Percentiles rank a stretch among this genome's conserved stretches.
Conservation (phyloP, 2,329 filamentous ascomycete genomes). For the Acephala macrosclerotiorum region DNA sequence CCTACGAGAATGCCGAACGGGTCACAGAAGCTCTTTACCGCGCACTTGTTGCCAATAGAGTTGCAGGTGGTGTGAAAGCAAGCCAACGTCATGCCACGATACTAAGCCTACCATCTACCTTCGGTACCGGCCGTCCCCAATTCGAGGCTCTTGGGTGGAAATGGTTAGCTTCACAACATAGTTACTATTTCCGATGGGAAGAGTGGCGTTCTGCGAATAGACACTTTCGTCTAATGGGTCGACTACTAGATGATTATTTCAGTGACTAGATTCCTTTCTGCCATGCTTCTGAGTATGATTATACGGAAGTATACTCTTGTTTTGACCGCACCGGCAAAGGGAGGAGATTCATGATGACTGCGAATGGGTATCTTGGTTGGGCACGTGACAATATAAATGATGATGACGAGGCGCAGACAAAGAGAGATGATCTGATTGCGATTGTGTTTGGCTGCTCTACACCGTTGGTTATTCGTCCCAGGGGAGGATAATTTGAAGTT, state of each 20-base stretch:
- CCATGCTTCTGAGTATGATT: slow-evolving; percentile 24
- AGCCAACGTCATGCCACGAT: slow-evolving; percentile 12
- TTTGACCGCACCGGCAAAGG: slow-evolving; percentile 17
- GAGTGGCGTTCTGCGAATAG: slow-evolving; percentile 21
- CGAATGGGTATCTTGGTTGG: slow-evolving; percentile 30
- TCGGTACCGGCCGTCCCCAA: slow-evolving; percentile 11
- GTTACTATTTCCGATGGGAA: slow-evolving; percentile 29
- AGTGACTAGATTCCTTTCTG: slow-evolving; percentile 23
- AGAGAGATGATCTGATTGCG: slow-evolving; percentile 27
- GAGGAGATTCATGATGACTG: slow-evolving; percentile 25
- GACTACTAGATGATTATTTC: slow-evolving; percentile 18
- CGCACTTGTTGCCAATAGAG: slow-evolving; percentile 25
- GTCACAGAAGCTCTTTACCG: slow-evolving; percentile 22
- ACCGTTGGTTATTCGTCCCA: slow-evolving; percentile 26
- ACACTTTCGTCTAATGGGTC: slow-evolving; percentile 16
- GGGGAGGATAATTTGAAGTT: slow-evolving; percentile 17
- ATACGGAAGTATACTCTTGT: slow-evolving; percentile 24
- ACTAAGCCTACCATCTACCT: slow-evolving; percentile 21
- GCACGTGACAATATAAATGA: slow-evolving; percentile 28
- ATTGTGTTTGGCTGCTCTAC: slow-evolving; percentile 33
- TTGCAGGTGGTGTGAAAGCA: slow-evolving; percentile 14
- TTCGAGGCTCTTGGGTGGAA: slow-evolving; percentile 23
- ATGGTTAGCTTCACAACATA: slow-evolving; percentile 18
- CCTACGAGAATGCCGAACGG: slow-evolving; percentile 14
- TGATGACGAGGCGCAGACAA: slow-evolving; percentile 12